These are phyloP conservation scores for Saccharomycopsis schoenii DNA, from an alignment of 805 yeast genomes.

Conservation along the genomic window DNA sequence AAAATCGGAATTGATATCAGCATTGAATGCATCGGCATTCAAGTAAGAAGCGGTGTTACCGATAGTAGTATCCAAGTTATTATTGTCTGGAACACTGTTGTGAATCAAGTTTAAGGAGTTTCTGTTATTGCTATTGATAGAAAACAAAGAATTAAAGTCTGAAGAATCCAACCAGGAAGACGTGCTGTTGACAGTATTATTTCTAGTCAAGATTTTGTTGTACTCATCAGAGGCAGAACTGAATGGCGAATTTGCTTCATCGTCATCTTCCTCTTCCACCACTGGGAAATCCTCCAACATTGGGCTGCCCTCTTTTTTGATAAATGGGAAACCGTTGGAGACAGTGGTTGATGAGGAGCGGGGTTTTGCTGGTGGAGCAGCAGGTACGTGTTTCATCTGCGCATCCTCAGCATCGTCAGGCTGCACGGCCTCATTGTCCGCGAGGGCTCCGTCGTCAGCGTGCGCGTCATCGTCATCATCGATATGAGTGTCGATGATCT, in stretches of 20 bases:
- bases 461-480: neutral
- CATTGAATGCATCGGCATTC: neutral
- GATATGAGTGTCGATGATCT: neutral
- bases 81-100: neutral
- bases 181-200: neutral
- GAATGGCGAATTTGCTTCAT: neutral
- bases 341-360: no score
- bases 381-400: no score
- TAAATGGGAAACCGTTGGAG: neutral
- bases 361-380: no score
- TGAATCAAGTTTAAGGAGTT: neutral
- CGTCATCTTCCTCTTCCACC: neutral
- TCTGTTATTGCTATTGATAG: neutral
- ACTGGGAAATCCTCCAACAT: neutral
- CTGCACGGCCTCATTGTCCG: no score
- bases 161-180: neutral
- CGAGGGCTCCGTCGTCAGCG: no score
- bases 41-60: neutral
- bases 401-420: no score
- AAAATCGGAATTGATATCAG: neutral
- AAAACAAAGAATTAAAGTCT: neutral
- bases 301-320: neutral
- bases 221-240: neutral
- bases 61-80: neutral
- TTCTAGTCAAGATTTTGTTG: neutral